Percentiles rank a stretch among this genome's conserved stretches.
phyloP scores from a whole-genome alignment of 208 protist species.

The Trypanosoma melophagium region DNA sequence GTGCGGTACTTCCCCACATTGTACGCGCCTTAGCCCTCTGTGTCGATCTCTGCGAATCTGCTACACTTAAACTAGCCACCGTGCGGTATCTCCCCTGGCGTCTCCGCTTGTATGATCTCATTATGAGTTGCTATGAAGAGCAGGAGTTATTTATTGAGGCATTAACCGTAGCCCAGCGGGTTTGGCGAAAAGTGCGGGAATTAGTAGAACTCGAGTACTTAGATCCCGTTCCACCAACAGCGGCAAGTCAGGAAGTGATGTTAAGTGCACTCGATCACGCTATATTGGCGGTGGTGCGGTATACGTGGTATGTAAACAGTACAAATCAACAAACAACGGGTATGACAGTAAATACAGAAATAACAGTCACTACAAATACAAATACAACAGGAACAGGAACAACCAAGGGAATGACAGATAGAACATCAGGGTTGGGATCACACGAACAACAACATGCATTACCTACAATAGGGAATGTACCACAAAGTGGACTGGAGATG shows the following conservation, averaged over 20 bases:
- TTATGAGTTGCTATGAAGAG: constrained; percentile 54
- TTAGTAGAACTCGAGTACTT: constrained; percentile 73
- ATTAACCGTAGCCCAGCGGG: constrained; percentile 42
- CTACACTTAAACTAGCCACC: constrained; percentile 52
- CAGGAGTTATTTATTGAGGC: constrained; percentile 43
- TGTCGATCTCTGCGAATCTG: constrained; percentile 30
- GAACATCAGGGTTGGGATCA: not conserved
- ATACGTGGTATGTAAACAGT: constrained; percentile 49
- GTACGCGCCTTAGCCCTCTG: constrained; percentile 18
- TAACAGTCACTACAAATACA: constrained; percentile 1
- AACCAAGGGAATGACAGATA: constrained; percentile 1
- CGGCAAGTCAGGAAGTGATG: constrained; percentile 37
- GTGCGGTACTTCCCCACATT: not conserved
- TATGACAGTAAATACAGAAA: not conserved
- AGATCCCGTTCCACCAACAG: constrained; percentile 63
- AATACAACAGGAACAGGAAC: not conserved
- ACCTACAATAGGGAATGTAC: constrained; percentile 2
- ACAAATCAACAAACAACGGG: constrained; percentile 11
- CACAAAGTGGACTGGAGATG: constrained; percentile 23
- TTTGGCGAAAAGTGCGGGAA: constrained; percentile 46
- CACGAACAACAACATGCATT: not conserved
- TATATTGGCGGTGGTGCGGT: constrained; percentile 34
- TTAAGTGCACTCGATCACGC: constrained; percentile 41
- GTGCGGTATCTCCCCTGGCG: constrained; percentile 77
- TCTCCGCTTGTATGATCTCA: constrained; percentile 60